Base-by-base conservation (phyloP, 163 green algal species). In the Chlorella variabilis region DNA sequence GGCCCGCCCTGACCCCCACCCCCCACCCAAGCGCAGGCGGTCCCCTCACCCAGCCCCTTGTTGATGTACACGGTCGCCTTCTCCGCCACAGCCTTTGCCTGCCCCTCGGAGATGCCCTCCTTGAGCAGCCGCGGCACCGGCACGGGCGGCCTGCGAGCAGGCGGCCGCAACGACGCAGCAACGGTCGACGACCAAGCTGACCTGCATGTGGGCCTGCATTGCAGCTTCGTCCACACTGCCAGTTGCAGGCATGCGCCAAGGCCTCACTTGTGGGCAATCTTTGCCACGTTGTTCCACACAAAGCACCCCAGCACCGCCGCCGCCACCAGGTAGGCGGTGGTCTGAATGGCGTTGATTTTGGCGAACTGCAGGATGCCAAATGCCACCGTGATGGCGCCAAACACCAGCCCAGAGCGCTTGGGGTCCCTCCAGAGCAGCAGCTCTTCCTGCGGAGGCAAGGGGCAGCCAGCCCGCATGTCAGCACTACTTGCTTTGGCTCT, bases 381-480 rank as follows among this genome's bases (percentile, higher is more conserved):
- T 6, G 67, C 61, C 3, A 74, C 23, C 2, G 89, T 93, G 38
- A 77, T 69, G 27, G 3, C 85, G n/a, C 33, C 80, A 38, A 95
- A 76, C 3, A 83, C 87, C 2, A 75, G 76, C 27, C 83, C 91
- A 23, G 77, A 88, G 84, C 91, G 91, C 34, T 83, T 77, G 13
- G 87, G 82, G 76, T 94, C 80, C 3, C 84, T 73, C 91, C 91
- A 95, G 25, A 95, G 75, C 56, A 95, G 83, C 18, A 95, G 81
- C 42, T 93, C 90, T 75, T 94, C 90, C 71, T 79, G 71, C 71
- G 18, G 54, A n/a, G 25, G 21, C 21, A 7, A 42, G 63, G 15
- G 25, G 66, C 8, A 18, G 25, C 23, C 20, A 0, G 39, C 7
- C 15, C 15, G 54, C 54, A 62, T 62, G 54, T 62, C 20, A 62